Conservation (phyloP, 2,329 filamentous ascomycete species). For the Paecilomyces fulvus region DNA sequence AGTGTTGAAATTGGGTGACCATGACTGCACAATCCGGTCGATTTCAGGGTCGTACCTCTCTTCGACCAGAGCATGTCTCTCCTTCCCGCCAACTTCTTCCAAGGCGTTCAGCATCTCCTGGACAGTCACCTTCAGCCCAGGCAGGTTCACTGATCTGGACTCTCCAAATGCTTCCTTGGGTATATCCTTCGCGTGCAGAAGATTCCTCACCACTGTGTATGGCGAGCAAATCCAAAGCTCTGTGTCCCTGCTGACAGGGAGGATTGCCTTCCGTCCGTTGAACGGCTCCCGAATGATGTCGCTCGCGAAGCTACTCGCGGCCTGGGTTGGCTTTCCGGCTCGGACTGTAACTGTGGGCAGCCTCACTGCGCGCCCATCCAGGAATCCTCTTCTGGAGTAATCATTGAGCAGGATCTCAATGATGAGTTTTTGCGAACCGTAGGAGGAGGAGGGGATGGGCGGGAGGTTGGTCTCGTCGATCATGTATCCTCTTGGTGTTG, state of each 20-base stretch:
- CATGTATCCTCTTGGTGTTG: constrained; percentile 34
- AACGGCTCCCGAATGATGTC: constrained; percentile 48
- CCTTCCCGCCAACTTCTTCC: constrained; percentile 47
- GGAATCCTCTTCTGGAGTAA: constrained; percentile 42
- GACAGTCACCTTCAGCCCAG: constrained; percentile 49
- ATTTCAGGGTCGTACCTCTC: constrained; percentile 48
- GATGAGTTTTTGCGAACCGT: constrained; percentile 46
- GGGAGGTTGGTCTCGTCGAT: constrained; percentile 39
- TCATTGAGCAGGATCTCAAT: constrained; percentile 44
- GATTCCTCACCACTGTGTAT: constrained; percentile 45
- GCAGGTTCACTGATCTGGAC: constrained; percentile 46
- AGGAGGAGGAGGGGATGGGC: constrained; percentile 41
- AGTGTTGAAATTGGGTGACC: constrained; percentile 51
- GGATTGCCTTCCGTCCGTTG: constrained; percentile 40
- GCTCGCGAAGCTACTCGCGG: constrained; percentile 44
- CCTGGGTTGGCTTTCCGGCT: constrained; percentile 43
- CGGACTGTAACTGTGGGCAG: constrained; percentile 46
- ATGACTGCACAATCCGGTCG: constrained; percentile 52
- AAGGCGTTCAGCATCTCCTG: constrained; percentile 54
- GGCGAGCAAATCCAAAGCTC: constrained; percentile 52
- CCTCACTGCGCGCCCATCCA: constrained; percentile 39
- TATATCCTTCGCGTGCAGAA: constrained; percentile 44
- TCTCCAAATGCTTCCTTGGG: constrained; percentile 45
- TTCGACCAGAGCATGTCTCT: constrained; percentile 44
- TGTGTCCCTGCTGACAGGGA: constrained; percentile 45